Evolutionary conservation across 2,329 filamentous ascomycete genomes (phyloP), one percentile per base, ranked within the genome.

Genomic region (Fusarium irregulare): DNA sequence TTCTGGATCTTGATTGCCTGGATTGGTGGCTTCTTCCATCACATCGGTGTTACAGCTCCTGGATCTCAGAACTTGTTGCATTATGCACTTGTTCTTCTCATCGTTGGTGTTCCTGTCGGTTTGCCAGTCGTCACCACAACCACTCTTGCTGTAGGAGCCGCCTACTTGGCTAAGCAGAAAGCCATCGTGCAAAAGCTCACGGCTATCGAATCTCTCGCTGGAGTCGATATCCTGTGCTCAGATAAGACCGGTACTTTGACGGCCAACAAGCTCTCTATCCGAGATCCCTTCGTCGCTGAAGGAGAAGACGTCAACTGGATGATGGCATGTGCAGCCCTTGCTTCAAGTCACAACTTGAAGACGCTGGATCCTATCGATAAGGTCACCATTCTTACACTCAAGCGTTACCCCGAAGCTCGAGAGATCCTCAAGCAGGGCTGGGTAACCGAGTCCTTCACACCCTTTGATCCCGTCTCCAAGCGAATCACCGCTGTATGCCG

Each of bases 281-380:
- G 66, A 1, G 66, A 70, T 3, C 66, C 63, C 4, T 63, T 70
- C 23, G 66, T 47, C n/a, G 20, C 61, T 8, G 66, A 70, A 28
- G 66, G 66, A 1, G 32, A 66, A 1, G 66, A 70, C 0, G 66
- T 70, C 16, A 67, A 70, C 7, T 70, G 66, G 66, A 70, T 70
- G 66, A 70, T 70, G 66, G 66, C 66, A 0, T 67, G 69, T 1
- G 66, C 66, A 21, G 66, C 66, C 7, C 48, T 70, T 0, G 66
- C 66, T 9, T 70, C 66, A 0, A 67, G 61, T 0, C 66, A 70
- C 0, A 70, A 70, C 0, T 16, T 70, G 0, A 57, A 34, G 7
- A 70, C 66, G 0, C 4, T 70, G 0, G 66, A 70, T 4, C 66
- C 66, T 0, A 70, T 70, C 1, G 66, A 70, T 12, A 70, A 70